Evolutionary conservation across 2,329 filamentous ascomycete genomes (phyloP).

Genomic region (Coniella vitis): DNA sequence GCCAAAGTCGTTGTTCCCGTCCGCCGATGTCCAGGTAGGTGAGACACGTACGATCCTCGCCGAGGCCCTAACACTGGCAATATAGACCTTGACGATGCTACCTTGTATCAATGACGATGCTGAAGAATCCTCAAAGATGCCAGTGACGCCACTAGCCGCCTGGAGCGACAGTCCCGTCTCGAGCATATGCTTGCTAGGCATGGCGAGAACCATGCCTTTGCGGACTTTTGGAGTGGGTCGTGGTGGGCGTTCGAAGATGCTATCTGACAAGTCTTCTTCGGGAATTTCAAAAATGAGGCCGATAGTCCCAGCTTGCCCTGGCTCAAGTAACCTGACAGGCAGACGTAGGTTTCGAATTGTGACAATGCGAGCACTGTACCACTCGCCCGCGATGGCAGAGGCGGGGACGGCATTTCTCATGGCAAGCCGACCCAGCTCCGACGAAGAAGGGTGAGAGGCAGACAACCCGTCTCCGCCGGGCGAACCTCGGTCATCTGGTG

Average conservation of each 20-base stretch:
- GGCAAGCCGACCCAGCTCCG: constrained; percentile 46
- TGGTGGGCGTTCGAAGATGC: constrained; percentile 23
- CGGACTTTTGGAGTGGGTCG: constrained; percentile 40
- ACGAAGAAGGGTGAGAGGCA: constrained; percentile 45
- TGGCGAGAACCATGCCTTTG: constrained; percentile 79
- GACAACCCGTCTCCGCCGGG: constrained; percentile 43
- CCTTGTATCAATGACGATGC: constrained; percentile 59
- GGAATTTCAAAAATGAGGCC: constrained; percentile 59
- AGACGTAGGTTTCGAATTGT: constrained; percentile 85
- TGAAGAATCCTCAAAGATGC: constrained; percentile 59
- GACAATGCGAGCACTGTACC: constrained; percentile 73
- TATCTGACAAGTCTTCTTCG: constrained; percentile 26
- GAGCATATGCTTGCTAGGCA: constrained; percentile 52
- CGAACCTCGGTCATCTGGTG: constrained; percentile 41
- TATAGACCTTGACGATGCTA: constrained; percentile 72
- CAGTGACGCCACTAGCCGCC: constrained; percentile 62
- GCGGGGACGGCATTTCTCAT: constrained; percentile 46
- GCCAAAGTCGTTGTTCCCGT: constrained; percentile 20
- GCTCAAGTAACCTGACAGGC: constrained; percentile 67
- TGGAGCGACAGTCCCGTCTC: constrained; percentile 52
- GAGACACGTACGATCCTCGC: constrained; percentile 63
- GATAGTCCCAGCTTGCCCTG: constrained; percentile 84
- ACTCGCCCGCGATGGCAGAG: constrained; percentile 55
- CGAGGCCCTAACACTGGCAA: constrained; percentile 77
- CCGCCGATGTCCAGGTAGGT: constrained; percentile 19